phyloP scores from a whole-genome alignment of 352 stramenopile species.

The Globisporangium orthogonon region DNA sequence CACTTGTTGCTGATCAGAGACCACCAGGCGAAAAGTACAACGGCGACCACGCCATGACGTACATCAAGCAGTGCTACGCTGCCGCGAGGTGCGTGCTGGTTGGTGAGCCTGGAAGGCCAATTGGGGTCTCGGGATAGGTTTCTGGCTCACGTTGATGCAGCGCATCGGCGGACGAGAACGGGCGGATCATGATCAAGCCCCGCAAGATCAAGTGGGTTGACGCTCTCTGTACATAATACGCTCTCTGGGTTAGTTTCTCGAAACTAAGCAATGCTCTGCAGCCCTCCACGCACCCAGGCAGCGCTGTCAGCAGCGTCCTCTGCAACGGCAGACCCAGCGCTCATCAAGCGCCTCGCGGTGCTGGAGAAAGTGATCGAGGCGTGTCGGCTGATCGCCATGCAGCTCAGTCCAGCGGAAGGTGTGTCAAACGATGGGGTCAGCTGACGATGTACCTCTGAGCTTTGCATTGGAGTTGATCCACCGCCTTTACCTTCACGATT shows the following conservation, averaged over 20 bases:
- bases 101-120: not conserved
- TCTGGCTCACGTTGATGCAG: slow-evolving; percentile 15
- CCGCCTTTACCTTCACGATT: not conserved
- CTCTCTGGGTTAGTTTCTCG: not conserved
- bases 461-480: not conserved
- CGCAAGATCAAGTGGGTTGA: slow-evolving; percentile 49
- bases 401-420: slow-evolving; percentile 68
- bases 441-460: not conserved
- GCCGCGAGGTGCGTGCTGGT: slow-evolving; percentile 44
- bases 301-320: slow-evolving; percentile 4
- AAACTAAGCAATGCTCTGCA: not conserved
- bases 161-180: slow-evolving; percentile 78
- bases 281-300: slow-evolving; percentile 7
- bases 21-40: slow-evolving; percentile 62
- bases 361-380: slow-evolving; percentile 78
- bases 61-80: slow-evolving; percentile 87
- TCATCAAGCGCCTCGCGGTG: slow-evolving; percentile 51
- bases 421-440: not conserved
- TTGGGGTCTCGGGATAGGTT: not conserved
- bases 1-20: slow-evolving; percentile 13
- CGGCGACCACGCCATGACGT: slow-evolving; percentile 67
- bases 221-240: not conserved
- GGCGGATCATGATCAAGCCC: slow-evolving; percentile 65
- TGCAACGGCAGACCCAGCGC: slow-evolving; percentile 20
- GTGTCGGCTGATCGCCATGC: slow-evolving; percentile 75